A percentile compares a stretch with the other conserved stretches of the same genome.
These are phyloP conservation scores for Aquilaria yunnanensis DNA, from an alignment of 345 rosid genomes.

Conservation along the genomic window DNA sequence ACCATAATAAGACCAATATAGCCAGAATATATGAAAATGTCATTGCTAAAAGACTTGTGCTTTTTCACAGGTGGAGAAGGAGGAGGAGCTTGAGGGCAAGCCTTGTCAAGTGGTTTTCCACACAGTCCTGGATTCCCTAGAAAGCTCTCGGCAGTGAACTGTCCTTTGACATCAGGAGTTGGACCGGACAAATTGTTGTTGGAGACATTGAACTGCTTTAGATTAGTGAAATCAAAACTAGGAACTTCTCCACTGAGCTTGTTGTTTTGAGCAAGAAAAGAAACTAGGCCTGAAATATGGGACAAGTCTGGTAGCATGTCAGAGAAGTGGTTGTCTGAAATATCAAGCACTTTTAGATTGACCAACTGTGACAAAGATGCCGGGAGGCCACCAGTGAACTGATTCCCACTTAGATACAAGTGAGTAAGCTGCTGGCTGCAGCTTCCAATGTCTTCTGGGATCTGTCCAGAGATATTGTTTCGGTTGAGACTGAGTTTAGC, in stretches of 20 bases:
- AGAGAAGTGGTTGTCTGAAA: constrained; percentile 36
- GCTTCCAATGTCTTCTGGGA: constrained; percentile 33
- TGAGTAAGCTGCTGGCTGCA: constrained; percentile 38
- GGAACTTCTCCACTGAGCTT: constrained; percentile 35
- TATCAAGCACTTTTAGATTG: constrained; percentile 40
- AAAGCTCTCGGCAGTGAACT: constrained; percentile 33
- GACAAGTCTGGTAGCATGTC: constrained; percentile 37
- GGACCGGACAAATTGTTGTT: constrained; percentile 53
- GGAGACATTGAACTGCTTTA: constrained; percentile 43
- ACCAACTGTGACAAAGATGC: constrained; percentile 29
- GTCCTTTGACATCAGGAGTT: constrained; percentile 35
- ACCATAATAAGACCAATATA: constrained; percentile 27
- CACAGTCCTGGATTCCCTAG: constrained; percentile 42
- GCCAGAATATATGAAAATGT: constrained; percentile 34
- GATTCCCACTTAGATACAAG: constrained; percentile 33
- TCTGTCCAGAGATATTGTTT: constrained; percentile 28
- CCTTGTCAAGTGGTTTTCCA: constrained; percentile 28
- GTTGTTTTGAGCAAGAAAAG: constrained; percentile 44
- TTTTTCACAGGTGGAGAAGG: constrained; percentile 16
- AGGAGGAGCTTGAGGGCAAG: constrained; percentile 26
- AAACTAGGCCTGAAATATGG: constrained; percentile 29
- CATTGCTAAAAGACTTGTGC: constrained; percentile 15
- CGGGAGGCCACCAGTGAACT: constrained; percentile 39
- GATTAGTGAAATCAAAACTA: constrained; percentile 37
- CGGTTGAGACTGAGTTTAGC: constrained; percentile 33